These are phyloP conservation scores for Dactylellina haptotyla DNA, from an alignment of 2,329 filamentous ascomycete species.

Conservation along the genomic window DNA sequence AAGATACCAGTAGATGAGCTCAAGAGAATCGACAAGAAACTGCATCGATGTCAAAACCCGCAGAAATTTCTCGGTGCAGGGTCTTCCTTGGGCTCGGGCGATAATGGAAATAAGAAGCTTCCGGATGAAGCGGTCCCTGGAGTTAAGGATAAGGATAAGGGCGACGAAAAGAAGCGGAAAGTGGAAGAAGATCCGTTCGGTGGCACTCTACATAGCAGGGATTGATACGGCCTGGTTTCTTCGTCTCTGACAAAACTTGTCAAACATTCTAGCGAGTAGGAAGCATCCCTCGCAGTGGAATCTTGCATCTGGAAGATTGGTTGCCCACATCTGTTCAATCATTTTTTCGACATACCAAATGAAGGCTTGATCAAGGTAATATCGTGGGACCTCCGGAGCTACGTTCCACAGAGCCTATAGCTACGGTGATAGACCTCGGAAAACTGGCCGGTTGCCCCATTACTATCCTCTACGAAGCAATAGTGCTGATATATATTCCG, in stretches of 20 bases:
- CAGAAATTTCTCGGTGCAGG: slow-evolving; percentile 50
- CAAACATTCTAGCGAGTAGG: background rate
- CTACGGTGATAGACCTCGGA: background rate
- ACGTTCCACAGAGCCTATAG: too few relatives aligned
- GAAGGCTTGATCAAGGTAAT: background rate
- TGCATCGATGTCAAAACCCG: slow-evolving; percentile 57
- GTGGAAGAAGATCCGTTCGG: slow-evolving; percentile 42
- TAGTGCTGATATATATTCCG: too few relatives aligned
- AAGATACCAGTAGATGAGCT: slow-evolving; percentile 34
- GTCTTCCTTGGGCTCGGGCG: slow-evolving; percentile 11
- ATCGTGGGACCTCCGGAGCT: slow-evolving; percentile 1
- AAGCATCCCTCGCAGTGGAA: background rate
- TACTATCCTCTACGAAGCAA: too few relatives aligned
- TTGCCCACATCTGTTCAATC: slow-evolving; percentile 5
- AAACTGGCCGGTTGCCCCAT: too few relatives aligned
- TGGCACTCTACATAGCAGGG: slow-evolving; percentile 12
- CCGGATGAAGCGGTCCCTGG: slow-evolving; percentile 7
- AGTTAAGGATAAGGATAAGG: slow-evolving; percentile 14
- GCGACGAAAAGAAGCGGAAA: slow-evolving; percentile 35
- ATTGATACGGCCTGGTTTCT: background rate
- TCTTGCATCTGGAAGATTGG: background rate
- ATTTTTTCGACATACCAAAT: background rate
- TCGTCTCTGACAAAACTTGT: background rate
- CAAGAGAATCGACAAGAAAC: slow-evolving; percentile 57
- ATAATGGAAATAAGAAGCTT: slow-evolving; percentile 6